Base-by-base conservation (phyloP, 768 basidiomycete species). In the Collybia sp. region DNA sequence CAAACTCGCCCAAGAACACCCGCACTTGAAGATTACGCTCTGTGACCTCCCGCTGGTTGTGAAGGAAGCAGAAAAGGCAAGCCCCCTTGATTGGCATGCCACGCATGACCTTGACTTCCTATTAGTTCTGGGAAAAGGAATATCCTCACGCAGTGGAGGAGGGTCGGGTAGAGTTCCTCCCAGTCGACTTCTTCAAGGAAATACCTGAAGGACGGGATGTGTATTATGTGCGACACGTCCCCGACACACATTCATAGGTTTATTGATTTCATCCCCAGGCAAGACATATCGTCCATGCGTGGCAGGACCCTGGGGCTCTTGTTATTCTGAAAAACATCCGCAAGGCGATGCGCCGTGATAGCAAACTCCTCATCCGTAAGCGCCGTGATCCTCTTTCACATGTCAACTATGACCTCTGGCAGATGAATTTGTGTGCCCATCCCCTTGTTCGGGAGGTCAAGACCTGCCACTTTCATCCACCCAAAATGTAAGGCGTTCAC, bases 131-230 rank as follows among this genome's bases (percentile, higher is more conserved):
- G 71, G 57, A 57, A 3, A 53, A 60, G 36, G 57, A 64, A 34
- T 62, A 55, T 39, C 71, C 72, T 1, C 59, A 68, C 36, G 68
- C 65, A 10, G 58, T 73, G 10, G 50, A 54, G 39, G 55, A 64
- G 37, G 45, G 58, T 13, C 56, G 67, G 9, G 59, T 74, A n/a
- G 49, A 61, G n/a, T 71, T 76, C 49, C 44, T 61, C 15, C 46
- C 63, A 0, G 56, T 74, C 20, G 67, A 76, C 45, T 75, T 76
- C 52, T 69, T 74, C 45, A 53, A 52, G 10, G 64, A 67, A 15
- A 40, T 65, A 3, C 70, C 72, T 1, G 58, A 51, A 11, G 64
- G 58, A 12, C 67, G 64, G 35, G 66, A 72, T 49, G 56, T 73
- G 12, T 73, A 75, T 52, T 72, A 72, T 53, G 73, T 76, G 46